Evolutionary conservation across 495 filamentous ascomycete genomes (phyloP).

Genomic region (Penicillium atrosanguineum): DNA sequence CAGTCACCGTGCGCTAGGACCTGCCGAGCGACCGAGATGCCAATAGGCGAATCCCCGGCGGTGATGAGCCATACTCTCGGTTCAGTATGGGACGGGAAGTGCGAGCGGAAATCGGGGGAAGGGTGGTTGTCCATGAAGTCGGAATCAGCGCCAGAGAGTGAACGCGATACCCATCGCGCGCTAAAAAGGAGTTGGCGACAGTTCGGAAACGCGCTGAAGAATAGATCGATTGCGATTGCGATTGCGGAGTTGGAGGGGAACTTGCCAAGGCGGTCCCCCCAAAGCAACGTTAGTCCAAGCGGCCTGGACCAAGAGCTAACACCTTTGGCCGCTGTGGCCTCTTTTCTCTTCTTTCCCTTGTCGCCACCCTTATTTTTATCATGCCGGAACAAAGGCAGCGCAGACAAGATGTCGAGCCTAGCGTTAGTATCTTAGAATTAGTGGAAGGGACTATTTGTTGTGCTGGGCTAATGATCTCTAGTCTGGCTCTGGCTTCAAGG

Average conservation of each 20-base stretch:
- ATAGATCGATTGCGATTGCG: neutral
- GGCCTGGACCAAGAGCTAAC: slow-evolving; percentile 4
- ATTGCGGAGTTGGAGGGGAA: slow-evolving; percentile 16
- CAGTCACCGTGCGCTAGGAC: slow-evolving; percentile 83
- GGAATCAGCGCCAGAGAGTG: slow-evolving; percentile 23
- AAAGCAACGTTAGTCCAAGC: slow-evolving; percentile 15
- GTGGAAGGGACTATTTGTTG: neutral
- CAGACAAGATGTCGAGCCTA: slow-evolving; percentile 35
- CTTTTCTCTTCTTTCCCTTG: slow-evolving; percentile 17
- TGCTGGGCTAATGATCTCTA: slow-evolving; percentile 28
- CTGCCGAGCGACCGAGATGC: slow-evolving; percentile 66
- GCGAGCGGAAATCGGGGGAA: slow-evolving; percentile 41
- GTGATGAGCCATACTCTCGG: slow-evolving; percentile 87
- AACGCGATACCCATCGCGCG: slow-evolving; percentile 35
- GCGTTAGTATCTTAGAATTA: slow-evolving; percentile 30
- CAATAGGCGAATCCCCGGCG: slow-evolving; percentile 76
- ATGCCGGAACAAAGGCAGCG: slow-evolving; percentile 48
- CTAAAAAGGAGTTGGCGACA: slow-evolving; percentile 6
- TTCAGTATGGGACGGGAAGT: slow-evolving; percentile 57
- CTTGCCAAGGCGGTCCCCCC: slow-evolving; percentile 24
- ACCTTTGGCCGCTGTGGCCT: slow-evolving; percentile 26
- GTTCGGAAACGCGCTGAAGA: neutral
- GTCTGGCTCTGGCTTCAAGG: slow-evolving; percentile 53
- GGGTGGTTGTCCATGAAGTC: slow-evolving; percentile 37
- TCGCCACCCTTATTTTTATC: slow-evolving; percentile 19